Evolutionary conservation across 2,329 filamentous ascomycete species (phyloP).

Genomic region (Nigrograna mackinnonii): DNA sequence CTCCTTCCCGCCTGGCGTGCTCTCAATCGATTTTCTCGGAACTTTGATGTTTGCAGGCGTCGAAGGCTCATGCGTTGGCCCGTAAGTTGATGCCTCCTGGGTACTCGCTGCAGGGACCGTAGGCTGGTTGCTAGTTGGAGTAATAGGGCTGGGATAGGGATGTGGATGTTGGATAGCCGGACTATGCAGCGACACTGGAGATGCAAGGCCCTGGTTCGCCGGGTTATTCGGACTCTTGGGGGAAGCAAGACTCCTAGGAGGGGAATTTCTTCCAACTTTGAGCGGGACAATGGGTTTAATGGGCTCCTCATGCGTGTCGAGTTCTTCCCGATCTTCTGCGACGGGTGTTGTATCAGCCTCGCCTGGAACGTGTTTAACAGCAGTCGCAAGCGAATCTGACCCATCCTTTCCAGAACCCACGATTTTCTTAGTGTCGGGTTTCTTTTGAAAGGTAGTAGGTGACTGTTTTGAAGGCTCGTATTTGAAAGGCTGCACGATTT

Average conservation of each 20-base stretch:
- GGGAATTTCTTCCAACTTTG: conserved; percentile 43
- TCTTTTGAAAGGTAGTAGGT: conserved; percentile 56
- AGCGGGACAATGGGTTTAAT: conserved; percentile 49
- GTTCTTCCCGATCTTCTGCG: conserved; percentile 23
- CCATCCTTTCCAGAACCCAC: conserved; percentile 16
- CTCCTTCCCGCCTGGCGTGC: conserved; percentile 24
- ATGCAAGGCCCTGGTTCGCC: conserved; percentile 14
- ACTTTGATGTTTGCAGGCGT: conserved; percentile 30
- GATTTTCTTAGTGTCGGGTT: conserved; percentile 22
- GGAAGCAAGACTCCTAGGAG: conserved; percentile 36
- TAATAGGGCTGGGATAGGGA: conserved; percentile 31
- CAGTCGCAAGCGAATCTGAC: conserved; percentile 29
- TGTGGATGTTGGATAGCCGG: conserved; percentile 9
- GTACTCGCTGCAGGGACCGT: conserved; percentile 12
- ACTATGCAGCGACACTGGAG: conserved; percentile 1
- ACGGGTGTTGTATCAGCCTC: conserved; percentile 33
- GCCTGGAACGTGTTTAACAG: conserved; percentile 18
- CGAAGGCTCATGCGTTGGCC: conserved; percentile 1
- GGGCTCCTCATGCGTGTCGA: conserved; percentile 35
- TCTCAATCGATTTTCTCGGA: conserved; percentile 20
- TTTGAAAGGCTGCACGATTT: conserved; percentile 66
- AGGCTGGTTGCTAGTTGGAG: conserved; percentile 26
- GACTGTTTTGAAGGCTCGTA: conserved; percentile 59
- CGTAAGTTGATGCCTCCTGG: conserved; percentile 4
- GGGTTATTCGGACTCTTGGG: conserved; percentile 27